Evolutionary conservation across 139 green algal species (phyloP), one percentile per base, ranked within the genome.

Genomic region (Chlorella sp.): DNA sequence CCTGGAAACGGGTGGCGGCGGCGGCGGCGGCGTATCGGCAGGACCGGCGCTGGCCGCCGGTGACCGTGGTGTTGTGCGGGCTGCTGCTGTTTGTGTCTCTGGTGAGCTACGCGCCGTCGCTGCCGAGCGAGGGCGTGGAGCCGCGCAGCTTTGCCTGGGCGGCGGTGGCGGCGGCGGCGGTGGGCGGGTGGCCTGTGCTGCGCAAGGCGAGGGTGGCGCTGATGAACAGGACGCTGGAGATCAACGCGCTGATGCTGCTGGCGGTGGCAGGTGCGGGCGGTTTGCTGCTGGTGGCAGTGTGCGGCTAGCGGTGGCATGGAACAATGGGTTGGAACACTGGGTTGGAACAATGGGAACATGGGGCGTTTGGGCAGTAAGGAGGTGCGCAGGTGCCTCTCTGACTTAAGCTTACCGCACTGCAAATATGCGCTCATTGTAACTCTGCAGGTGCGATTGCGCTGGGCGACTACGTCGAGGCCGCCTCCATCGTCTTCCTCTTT

Each of bases 401-500:
- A n/a, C n/a, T n/a, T n/a, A n/a, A n/a, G n/a, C n/a, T n/a, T n/a
- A n/a, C n/a, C n/a, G n/a, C n/a, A n/a, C n/a, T n/a, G n/a, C n/a
- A n/a, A n/a, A n/a, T n/a, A n/a, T n/a, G n/a, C n/a, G n/a, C n/a
- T n/a, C n/a, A n/a, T n/a, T n/a, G n/a, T n/a, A n/a, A n/a, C n/a
- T n/a, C n/a, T 20, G 10, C 65, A 14, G 62, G 77, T 6, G 78
- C 85, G 6, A 71, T 83, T 32, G 77, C 35, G 0, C 61, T 90
- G 6, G 73, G 71, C 2, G 85, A 91, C 24, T 93, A 81, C 49
- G 63, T 78, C 64, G 88, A 92, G 74, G 83, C 71, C 17, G 88
- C 73, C 24, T 29, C 23, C 69, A 76, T 93, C 0, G 80, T 92
- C n/a, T 84, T 86, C 31, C 80, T 93, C 26, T 93, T 93, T 74